Evolutionary conservation across 2,329 filamentous ascomycete genomes (phyloP).

Genomic region (Cladobotryum protrusum): DNA sequence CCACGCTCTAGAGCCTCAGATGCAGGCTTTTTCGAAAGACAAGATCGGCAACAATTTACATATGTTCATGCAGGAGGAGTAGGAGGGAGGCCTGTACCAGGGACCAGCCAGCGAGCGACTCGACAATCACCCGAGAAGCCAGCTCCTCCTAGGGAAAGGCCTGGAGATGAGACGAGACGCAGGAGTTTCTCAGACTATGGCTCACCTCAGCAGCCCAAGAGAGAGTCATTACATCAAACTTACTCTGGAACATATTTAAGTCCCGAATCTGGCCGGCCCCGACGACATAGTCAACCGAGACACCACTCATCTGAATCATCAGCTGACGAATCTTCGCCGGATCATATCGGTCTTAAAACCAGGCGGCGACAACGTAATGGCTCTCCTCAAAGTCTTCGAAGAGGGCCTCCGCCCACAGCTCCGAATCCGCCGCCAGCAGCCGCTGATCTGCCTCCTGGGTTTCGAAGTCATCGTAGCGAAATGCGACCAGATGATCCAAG

Average conservation of each 20-base stretch:
- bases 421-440: slow-evolving; percentile 24
- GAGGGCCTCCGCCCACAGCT: slow-evolving; percentile 22
- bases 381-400: slow-evolving; percentile 30
- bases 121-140: slow-evolving; percentile 30
- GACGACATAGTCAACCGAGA: slow-evolving; percentile 46
- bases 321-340: slow-evolving; percentile 32
- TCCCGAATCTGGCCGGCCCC: slow-evolving; percentile 27
- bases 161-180: slow-evolving; percentile 37
- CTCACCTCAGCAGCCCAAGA: slow-evolving; percentile 27
- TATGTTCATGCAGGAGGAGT: slow-evolving; percentile 37
- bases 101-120: slow-evolving; percentile 21
- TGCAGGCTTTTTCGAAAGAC: slow-evolving; percentile 26
- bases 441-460: slow-evolving; percentile 18
- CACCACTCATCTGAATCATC: slow-evolving; percentile 36
- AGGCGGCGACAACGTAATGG: slow-evolving; percentile 21
- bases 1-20: slow-evolving; percentile 25
- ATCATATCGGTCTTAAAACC: slow-evolving; percentile 15
- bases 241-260: slow-evolving; percentile 29
- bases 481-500: slow-evolving; percentile 30
- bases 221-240: slow-evolving; percentile 21
- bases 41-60: slow-evolving; percentile 19
- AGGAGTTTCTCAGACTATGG: slow-evolving; percentile 48
- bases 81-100: too few species aligned
- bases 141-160: slow-evolving; percentile 30
- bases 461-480: slow-evolving; percentile 30